Base-by-base conservation (phyloP, 768 basidiomycete species). In the Paxillus rubicundulus region DNA sequence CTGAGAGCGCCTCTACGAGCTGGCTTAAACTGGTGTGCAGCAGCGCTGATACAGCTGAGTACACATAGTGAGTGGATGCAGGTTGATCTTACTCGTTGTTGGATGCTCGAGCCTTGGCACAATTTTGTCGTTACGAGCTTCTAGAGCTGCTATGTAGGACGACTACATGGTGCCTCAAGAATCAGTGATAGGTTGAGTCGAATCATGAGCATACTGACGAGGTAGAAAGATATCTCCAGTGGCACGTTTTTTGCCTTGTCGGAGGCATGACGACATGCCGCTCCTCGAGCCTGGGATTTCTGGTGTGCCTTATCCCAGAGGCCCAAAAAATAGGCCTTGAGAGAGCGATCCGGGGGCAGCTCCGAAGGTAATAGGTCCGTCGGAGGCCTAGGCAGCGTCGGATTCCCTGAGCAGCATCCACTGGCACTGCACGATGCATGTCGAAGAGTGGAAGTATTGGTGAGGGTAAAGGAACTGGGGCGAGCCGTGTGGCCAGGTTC, bases 151-250 rank as follows among this genome's bases (percentile, higher is more conserved):
- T 16, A 88, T 74, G 59, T 86, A 88, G 28, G 87, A 86, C 12
- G 33, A 58, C 81, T 84, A 86, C 87, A 30, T 2, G 10, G 37
- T 18, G 40, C 18, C 18, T 18, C 21, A 5, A 42, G 16, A 10
- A 16, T 42, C 2, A 21, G 20, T 34, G n/a, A 10, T 3, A 27
- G 5, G 13, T 14, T 37, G 57, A 21, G 39, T 5, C 30, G 24
- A n/a, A 32, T 9, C 9, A 7, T 8, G 10, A 12, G 21, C 13
- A 5, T 39, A 66, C 80, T 45, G 47, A 84, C 86, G 41, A 87
- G 64, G 64, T 87, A 87, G 41, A 88, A 68, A 8, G 84, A 82
- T 50, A 88, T 77, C 63, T 87, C 86, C 50, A 87, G 68, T 4
- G 87, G 86, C 38, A 87, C 59, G 60, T 87, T 87, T 57, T 86